These are phyloP conservation scores for Huntiella omanensis DNA, from an alignment of 2,329 filamentous ascomycete species.

Conservation along the genomic window DNA sequence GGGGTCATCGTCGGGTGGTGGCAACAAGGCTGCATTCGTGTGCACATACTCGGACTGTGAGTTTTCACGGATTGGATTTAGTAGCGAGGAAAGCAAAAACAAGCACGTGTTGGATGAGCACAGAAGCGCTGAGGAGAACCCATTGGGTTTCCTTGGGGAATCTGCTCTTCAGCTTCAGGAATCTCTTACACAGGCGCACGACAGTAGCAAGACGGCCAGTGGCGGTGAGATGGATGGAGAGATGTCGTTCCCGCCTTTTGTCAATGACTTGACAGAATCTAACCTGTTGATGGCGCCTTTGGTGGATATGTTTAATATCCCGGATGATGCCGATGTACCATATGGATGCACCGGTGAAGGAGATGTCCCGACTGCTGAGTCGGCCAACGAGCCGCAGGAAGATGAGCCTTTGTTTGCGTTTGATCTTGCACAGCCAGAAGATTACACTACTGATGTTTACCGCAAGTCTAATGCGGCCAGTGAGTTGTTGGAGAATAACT, in stretches of 20 bases:
- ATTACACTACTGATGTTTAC: conserved; percentile 3
- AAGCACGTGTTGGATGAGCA: conserved; percentile 41
- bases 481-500: neutral
- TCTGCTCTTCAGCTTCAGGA: conserved; percentile 24
- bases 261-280: neutral
- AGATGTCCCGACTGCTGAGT: conserved; percentile 7
- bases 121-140: conserved; percentile 33
- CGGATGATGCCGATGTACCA: neutral
- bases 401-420: neutral
- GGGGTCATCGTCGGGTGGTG: too few relatives aligned
- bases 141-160: conserved; percentile 32
- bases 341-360: neutral
- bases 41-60: conserved; percentile 40
- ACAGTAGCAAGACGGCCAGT: conserved; percentile 26
- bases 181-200: conserved; percentile 14
- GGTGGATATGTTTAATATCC: conserved; percentile 3
- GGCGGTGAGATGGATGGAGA: conserved; percentile 15
- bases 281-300: conserved; percentile 6
- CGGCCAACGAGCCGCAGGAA: conserved; percentile 7
- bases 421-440: neutral
- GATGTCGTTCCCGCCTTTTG: conserved; percentile 4
- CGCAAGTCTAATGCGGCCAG: conserved; percentile 1
- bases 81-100: conserved; percentile 33
- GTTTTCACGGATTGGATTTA: conserved; percentile 28
- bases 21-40: conserved; percentile 24